phyloP scores from a whole-genome alignment of 192 early-diverging fungal species.

The Physocladia obscura region DNA sequence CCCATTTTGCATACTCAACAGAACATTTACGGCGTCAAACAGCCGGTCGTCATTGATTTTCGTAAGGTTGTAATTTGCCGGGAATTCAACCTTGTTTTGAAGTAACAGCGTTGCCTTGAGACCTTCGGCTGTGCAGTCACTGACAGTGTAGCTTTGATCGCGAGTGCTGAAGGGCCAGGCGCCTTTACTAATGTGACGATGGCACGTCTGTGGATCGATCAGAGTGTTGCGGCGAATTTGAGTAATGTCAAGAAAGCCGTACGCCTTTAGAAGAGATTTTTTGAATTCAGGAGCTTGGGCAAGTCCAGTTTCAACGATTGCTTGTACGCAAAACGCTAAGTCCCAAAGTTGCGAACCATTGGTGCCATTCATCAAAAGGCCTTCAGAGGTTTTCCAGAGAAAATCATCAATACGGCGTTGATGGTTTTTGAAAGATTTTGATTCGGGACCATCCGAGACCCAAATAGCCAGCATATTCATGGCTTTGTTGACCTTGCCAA shows the following conservation, averaged over 20 bases:
- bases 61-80: constrained; percentile 41
- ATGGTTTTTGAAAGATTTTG: constrained; percentile 74
- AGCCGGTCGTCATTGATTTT: constrained; percentile 72
- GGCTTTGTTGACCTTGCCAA: constrained; percentile 77
- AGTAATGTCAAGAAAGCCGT: constrained; percentile 80
- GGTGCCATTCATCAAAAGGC: constrained; percentile 94
- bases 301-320: constrained; percentile 71
- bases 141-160: constrained; percentile 92
- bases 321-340: constrained; percentile 83
- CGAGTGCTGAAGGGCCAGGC: constrained; percentile 97
- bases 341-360: constrained; percentile 99
- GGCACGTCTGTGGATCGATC: constrained; percentile 61
- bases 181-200: constrained; percentile 82
- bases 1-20: constrained; percentile 88
- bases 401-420: constrained; percentile 74
- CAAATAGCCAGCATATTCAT: constrained; percentile 88
- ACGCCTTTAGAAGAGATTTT: constrained; percentile 60
- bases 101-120: constrained; percentile 66
- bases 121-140: constrained; percentile 92
- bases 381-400: constrained; percentile 87
- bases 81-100: constrained; percentile 17
- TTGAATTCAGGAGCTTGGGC: constrained; percentile 71
- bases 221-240: constrained; percentile 74
- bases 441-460: constrained; percentile 84
- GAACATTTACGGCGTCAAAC: constrained; percentile 82